Conservation (phyloP, 352 stramenopile species). For the Globisporangium iwayamae region DNA sequence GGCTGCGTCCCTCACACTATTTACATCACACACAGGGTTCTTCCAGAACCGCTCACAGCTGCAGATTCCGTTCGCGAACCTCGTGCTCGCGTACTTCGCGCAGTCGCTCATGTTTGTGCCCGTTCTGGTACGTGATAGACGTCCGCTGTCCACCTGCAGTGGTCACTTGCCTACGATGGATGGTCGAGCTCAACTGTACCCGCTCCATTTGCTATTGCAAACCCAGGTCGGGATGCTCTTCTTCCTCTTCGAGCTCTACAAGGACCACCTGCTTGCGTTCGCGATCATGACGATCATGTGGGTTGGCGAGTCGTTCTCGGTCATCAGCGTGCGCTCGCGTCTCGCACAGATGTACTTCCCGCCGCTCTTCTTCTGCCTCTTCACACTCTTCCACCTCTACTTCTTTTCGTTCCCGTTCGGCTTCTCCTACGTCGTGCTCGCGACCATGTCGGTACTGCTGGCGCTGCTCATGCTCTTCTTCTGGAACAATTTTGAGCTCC, state of each 20-base stretch:
- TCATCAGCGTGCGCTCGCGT: constrained; percentile 78
- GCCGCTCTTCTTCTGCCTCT: constrained; percentile 90
- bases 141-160: neutral
- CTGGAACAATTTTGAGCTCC: constrained; percentile 67
- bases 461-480: constrained; percentile 67
- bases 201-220: neutral
- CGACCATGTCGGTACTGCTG: constrained; percentile 30
- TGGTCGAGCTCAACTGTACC: neutral
- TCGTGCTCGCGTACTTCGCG: constrained; percentile 87
- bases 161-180: neutral
- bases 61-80: constrained; percentile 59
- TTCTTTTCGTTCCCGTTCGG: constrained; percentile 93
- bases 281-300: constrained; percentile 87
- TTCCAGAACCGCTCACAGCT: constrained; percentile 81
- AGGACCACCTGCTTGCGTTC: constrained; percentile 90
- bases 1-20: neutral
- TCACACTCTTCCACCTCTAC: constrained; percentile 95
- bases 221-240: constrained; percentile 92
- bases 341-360: constrained; percentile 84
- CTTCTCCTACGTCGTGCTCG: constrained; percentile 89
- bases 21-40: constrained; percentile 35
- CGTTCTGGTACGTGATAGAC: constrained; percentile 67
- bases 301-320: constrained; percentile 88
- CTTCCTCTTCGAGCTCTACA: constrained; percentile 95
- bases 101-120: constrained; percentile 93